phyloP scores from a whole-genome alignment of 2,329 filamentous ascomycete species.

The Penicillium sp. region DNA sequence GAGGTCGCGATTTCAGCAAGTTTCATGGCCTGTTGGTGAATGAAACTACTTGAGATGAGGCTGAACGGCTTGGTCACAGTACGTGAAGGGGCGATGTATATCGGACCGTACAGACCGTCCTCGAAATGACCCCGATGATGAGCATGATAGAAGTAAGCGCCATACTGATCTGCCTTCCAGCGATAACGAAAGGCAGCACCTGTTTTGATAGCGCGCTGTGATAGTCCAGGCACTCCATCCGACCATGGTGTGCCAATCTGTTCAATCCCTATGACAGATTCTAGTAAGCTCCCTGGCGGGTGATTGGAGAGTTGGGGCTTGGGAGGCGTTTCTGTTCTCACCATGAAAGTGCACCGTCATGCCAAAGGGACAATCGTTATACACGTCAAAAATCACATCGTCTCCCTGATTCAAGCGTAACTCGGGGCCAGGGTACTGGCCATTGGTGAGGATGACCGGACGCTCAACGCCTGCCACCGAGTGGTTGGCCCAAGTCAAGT shows the following conservation, averaged over 20 bases:
- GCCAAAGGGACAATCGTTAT: slow-evolving; percentile 25
- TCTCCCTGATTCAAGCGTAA: slow-evolving; percentile 25
- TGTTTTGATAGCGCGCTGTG: slow-evolving; percentile 49
- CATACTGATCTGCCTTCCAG: slow-evolving; percentile 53
- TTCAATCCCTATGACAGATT: slow-evolving; percentile 18
- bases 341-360: slow-evolving; percentile 30
- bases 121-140: slow-evolving; percentile 53
- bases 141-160: slow-evolving; percentile 58
- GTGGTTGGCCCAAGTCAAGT: slow-evolving; percentile 22
- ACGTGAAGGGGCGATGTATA: slow-evolving; percentile 41
- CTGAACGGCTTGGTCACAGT: slow-evolving; percentile 23
- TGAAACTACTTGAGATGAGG: slow-evolving; percentile 26
- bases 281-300: no score
- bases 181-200: slow-evolving; percentile 47
- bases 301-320: neutral
- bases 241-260: slow-evolving; percentile 53
- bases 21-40: slow-evolving; percentile 40
- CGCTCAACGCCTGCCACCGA: slow-evolving; percentile 21
- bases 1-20: slow-evolving; percentile 44
- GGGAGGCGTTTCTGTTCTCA: slow-evolving; percentile 1
- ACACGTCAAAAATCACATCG: slow-evolving; percentile 24
- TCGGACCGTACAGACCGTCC: slow-evolving; percentile 55
- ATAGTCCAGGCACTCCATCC: slow-evolving; percentile 55
- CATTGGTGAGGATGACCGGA: slow-evolving; percentile 24
- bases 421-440: slow-evolving; percentile 25